Evolutionary conservation across 495 filamentous ascomycete genomes (phyloP).

Genomic region (Lasiosphaeria hispida): DNA sequence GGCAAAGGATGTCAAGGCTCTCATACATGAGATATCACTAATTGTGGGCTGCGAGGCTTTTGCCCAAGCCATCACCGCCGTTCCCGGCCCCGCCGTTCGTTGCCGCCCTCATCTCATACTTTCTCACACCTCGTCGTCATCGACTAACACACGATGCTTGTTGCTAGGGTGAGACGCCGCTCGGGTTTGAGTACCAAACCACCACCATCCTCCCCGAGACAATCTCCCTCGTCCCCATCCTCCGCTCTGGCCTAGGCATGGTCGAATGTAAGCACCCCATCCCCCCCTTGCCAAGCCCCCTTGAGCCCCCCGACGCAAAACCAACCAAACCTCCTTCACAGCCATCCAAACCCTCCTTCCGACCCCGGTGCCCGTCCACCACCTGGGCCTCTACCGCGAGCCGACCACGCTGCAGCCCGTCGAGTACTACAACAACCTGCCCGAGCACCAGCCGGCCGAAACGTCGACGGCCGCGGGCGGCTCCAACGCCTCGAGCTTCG

Average conservation of each 20-base stretch:
- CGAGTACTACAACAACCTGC: conserved; percentile 98
- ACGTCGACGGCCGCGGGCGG: conserved; percentile 22
- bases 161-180: conserved; percentile 65
- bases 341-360: conserved; percentile 84
- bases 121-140: background rate
- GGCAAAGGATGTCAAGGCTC: conserved; percentile 71
- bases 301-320: conserved; percentile 7
- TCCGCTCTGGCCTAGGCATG: conserved; percentile 88
- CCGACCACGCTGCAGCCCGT: conserved; percentile 80
- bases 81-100: conserved; percentile 45
- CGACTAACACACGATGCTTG: background rate
- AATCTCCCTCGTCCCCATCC: conserved; percentile 85
- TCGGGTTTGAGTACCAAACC: conserved; percentile 68
- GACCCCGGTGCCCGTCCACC: conserved; percentile 76
- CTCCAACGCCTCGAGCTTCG: conserved; percentile 53
- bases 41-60: conserved; percentile 83
- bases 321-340: conserved; percentile 26
- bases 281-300: background rate
- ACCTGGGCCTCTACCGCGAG: conserved; percentile 91
- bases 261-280: conserved; percentile 58
- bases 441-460: conserved; percentile 54
- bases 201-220: conserved; percentile 55
- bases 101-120: background rate
- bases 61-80: conserved; percentile 55
- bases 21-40: conserved; percentile 81